Conservation (phyloP, 2,329 filamentous ascomycete genomes). For the Rhytidhysteron rufulum region DNA sequence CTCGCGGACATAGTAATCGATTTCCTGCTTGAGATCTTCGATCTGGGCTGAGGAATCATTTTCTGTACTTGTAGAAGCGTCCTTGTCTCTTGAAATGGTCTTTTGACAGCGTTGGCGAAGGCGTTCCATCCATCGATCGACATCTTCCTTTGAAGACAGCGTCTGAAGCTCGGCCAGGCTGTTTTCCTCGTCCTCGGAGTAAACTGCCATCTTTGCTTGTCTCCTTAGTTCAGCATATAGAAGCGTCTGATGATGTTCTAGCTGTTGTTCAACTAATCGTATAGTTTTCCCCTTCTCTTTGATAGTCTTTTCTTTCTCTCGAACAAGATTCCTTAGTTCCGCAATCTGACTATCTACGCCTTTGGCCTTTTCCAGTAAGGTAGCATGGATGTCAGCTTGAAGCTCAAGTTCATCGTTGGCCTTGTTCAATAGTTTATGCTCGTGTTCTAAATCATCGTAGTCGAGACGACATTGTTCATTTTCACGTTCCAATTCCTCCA, state of each 20-base stretch:
- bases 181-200: constrained; percentile 16
- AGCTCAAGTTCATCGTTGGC: constrained; percentile 11
- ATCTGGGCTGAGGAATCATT: constrained; percentile 17
- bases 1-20: constrained; percentile 44
- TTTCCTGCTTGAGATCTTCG: constrained; percentile 34
- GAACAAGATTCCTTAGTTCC: constrained; percentile 25
- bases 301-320: constrained; percentile 10
- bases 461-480: constrained; percentile 15
- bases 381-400: constrained; percentile 25
- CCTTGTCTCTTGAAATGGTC: constrained; percentile 11
- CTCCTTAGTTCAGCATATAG: constrained; percentile 39
- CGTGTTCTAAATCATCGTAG: constrained; percentile 16
- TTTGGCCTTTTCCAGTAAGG: constrained; percentile 23
- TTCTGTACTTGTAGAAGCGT: constrained; percentile 2
- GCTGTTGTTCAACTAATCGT: constrained; percentile 27
- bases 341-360: constrained; percentile 25
- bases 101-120: constrained; percentile 30
- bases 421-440: constrained; percentile 14
- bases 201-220: constrained; percentile 27
- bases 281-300: constrained; percentile 24
- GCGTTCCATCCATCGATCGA: constrained; percentile 32
- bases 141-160: constrained; percentile 27
- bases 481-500: constrained; percentile 21
- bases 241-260: constrained; percentile 38
- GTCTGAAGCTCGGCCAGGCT: constrained; percentile 24